Evolutionary conservation across 768 basidiomycete genomes (phyloP).

Genomic region (Lactifluus echinatus): DNA sequence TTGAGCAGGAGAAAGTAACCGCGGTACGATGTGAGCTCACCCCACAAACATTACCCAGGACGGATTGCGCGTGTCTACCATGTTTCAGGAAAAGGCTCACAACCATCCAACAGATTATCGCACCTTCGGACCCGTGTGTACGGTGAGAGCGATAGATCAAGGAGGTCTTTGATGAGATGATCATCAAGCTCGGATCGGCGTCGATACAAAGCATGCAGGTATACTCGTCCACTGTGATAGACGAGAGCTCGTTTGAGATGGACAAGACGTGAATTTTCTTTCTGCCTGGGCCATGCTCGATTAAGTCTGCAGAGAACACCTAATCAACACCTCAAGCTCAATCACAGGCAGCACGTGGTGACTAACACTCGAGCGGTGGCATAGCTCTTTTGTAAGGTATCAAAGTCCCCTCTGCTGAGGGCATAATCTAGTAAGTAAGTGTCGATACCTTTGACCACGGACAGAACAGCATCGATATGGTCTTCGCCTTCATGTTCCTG

Average conservation of each 20-base stretch:
- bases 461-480: slow-evolving; percentile 78
- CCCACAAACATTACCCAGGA: slow-evolving; percentile 53
- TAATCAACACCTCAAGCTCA: background rate
- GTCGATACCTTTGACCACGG: slow-evolving; percentile 65
- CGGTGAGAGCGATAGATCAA: slow-evolving; percentile 69
- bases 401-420: slow-evolving; percentile 48
- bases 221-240: slow-evolving; percentile 67
- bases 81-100: background rate
- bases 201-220: slow-evolving; percentile 70
- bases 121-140: slow-evolving; percentile 74
- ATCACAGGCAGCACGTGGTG: background rate
- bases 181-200: slow-evolving; percentile 70
- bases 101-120: background rate
- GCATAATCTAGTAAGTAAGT: slow-evolving; percentile 68
- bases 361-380: slow-evolving; percentile 53
- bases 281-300: slow-evolving; percentile 62
- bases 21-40: slow-evolving; percentile 33
- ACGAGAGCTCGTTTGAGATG: slow-evolving; percentile 72
- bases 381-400: slow-evolving; percentile 59
- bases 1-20: background rate
- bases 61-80: slow-evolving; percentile 58
- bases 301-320: slow-evolving; percentile 38
- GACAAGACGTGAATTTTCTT: slow-evolving; percentile 64
- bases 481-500: slow-evolving; percentile 62
- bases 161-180: slow-evolving; percentile 52